Evolutionary conservation across 176 grass and related monocot species (phyloP).

Genomic region (Oryza coarctata): DNA sequence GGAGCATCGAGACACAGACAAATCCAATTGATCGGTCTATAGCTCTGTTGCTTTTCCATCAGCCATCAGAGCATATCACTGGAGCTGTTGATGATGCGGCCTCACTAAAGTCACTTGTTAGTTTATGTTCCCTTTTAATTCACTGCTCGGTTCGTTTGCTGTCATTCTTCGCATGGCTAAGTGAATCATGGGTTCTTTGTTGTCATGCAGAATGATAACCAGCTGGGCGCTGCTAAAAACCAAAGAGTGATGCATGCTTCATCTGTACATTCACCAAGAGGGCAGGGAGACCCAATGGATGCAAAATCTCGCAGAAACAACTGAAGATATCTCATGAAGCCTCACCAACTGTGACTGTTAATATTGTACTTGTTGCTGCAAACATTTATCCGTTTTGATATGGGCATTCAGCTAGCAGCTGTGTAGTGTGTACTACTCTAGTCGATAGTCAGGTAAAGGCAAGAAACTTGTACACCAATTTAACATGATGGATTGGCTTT

Average conservation of each 20-base stretch:
- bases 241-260: constrained; percentile 14
- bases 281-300: neutral
- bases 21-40: constrained; percentile 89
- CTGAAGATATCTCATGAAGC: constrained; percentile 1
- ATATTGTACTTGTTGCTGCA: constrained; percentile 24
- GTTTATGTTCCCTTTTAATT: constrained; percentile 31
- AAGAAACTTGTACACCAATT: constrained; percentile 19
- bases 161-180: neutral
- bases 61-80: constrained; percentile 34
- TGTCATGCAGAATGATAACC: constrained; percentile 40
- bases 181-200: neutral
- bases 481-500: constrained; percentile 32
- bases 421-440: constrained; percentile 16
- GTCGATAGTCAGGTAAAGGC: constrained; percentile 7
- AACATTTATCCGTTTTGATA: neutral
- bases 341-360: constrained; percentile 13
- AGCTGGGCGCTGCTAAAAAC: constrained; percentile 28
- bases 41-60: constrained; percentile 79
- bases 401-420: neutral
- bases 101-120: constrained; percentile 41
- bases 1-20: constrained; percentile 73
- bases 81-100: constrained; percentile 44
- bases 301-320: constrained; percentile 13
- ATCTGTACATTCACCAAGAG: constrained; percentile 30
- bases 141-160: neutral